These are phyloP conservation scores for Botryotinia globosa DNA, from an alignment of 2,329 filamentous ascomycete species.

Conservation along the genomic window DNA sequence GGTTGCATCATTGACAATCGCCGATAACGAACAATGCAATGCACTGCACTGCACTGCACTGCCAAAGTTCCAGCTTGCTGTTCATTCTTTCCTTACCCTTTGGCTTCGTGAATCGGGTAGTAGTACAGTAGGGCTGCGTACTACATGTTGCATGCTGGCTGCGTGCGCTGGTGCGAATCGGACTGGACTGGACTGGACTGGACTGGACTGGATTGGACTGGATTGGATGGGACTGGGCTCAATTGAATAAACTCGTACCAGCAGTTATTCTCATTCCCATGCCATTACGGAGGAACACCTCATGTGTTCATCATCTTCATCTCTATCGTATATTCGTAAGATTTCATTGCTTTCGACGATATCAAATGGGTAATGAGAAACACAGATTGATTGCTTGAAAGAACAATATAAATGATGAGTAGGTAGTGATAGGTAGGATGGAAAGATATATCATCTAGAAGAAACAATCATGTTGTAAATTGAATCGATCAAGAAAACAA, in stretches of 20 bases:
- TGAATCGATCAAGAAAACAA: too few species aligned
- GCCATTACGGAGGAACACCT: not conserved
- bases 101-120: not conserved
- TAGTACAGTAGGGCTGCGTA: not conserved
- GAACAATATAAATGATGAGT: not conserved
- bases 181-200: not conserved
- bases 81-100: not conserved
- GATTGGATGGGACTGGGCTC: not conserved
- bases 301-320: not conserved
- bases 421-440: not conserved
- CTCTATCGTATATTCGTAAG: not conserved
- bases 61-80: not conserved
- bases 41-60: not conserved
- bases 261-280: not conserved
- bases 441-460: not conserved
- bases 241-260: not conserved
- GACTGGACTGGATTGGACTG: not conserved
- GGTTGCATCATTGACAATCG: not conserved
- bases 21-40: not conserved
- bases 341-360: not conserved
- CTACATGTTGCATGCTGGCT: not conserved
- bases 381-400: not conserved
- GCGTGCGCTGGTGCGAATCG: not conserved
- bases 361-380: not conserved
- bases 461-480: too few species aligned